Base-by-base conservation (phyloP, 306 rosid species). In the Gastrolobium bilobum region DNA sequence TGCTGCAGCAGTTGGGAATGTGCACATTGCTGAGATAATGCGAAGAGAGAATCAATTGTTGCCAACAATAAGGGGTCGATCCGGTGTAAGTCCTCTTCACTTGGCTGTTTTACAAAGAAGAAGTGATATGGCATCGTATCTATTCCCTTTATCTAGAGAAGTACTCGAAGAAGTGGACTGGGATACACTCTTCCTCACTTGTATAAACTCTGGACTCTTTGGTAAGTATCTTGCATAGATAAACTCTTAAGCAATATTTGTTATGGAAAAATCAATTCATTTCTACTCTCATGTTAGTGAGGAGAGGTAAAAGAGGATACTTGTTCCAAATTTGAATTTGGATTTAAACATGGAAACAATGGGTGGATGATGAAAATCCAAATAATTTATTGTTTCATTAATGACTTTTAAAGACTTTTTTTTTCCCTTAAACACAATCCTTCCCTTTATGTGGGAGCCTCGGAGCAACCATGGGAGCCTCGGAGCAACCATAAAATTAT, bases 41-140 rank as follows among this genome's bases (percentile, higher is more conserved):
- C 0, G 15, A 11, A 30, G 3, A 1, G 31, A 29, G 6, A 86
- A 82, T 65, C 15, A 0, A 0, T 2, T 0, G 0, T 71, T 86
- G 75, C 82, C 89, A 35, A 51, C 7, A 6, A 69, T 86, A 10
- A 56, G 86, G 47, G 86, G 86, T 14, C 74, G 80, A 48, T 29
- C 0, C 30, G 77, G 77, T 13, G 73, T 57, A 2, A 75, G 82
- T 42, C 84, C 89, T 61, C 35, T 86, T 64, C 56, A 70, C 56
- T 33, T 86, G 61, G 84, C 89, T 63, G 70, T 37, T 42, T 40
- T 86, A 7, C 84, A 79, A 70, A 84, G 86, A 39, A 79, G 61
- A 48, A 29, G 52, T 10, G 84, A 70, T 1, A 86, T 86, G 86
- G 84, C 82, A 6, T 0, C 3, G 39, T 75, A 69, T 71, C 62